Evolutionary conservation across 2,329 filamentous ascomycete genomes (phyloP).

Genomic region (Colletotrichum tropicale): DNA sequence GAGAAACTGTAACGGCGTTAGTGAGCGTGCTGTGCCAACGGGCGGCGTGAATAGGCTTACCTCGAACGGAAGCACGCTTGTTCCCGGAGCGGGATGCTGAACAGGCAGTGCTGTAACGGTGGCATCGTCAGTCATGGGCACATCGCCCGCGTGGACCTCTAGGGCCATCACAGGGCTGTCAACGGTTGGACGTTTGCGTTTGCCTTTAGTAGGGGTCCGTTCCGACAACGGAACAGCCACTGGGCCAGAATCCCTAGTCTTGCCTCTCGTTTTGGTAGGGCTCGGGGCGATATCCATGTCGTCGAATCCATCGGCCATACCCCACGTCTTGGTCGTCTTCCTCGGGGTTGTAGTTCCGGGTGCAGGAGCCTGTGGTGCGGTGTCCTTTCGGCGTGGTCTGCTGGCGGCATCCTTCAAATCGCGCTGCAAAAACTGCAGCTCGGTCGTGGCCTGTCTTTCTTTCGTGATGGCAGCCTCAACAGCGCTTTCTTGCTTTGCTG

Average conservation of each 20-base stretch:
- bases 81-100: not conserved
- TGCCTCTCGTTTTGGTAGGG: conserved; percentile 55
- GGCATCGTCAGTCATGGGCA: conserved; percentile 36
- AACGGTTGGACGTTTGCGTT: conserved; percentile 69
- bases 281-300: conserved; percentile 63
- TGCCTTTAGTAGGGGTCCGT: conserved; percentile 68
- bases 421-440: conserved; percentile 74
- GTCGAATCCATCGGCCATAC: conserved; percentile 78
- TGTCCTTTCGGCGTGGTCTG: conserved; percentile 52
- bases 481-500: conserved; percentile 66
- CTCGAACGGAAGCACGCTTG: conserved; percentile 42
- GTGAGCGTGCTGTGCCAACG: not conserved
- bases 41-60: conserved; percentile 34
- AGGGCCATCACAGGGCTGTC: conserved; percentile 72
- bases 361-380: conserved; percentile 23
- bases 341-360: conserved; percentile 58
- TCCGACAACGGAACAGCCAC: conserved; percentile 51
- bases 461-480: conserved; percentile 70
- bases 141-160: conserved; percentile 53
- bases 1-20: conserved; percentile 50
- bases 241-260: conserved; percentile 43
- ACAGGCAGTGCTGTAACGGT: not conserved
- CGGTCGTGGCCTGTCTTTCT: conserved; percentile 68
- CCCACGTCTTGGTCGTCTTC: conserved; percentile 59
- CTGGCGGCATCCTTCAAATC: conserved; percentile 68